Conservation (phyloP, 2,329 filamentous ascomycete genomes). For the Scytalidium lignicola region DNA sequence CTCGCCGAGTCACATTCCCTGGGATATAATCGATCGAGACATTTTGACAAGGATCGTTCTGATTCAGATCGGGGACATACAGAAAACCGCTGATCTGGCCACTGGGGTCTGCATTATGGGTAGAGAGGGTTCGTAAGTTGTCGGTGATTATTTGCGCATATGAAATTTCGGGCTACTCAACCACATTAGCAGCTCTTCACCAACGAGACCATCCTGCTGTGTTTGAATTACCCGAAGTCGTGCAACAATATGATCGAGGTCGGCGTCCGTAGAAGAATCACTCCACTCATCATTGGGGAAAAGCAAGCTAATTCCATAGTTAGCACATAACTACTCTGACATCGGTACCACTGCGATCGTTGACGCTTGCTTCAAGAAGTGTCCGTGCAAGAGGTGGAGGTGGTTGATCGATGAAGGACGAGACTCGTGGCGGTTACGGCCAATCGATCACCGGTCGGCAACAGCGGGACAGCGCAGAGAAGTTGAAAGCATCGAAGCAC, state of each 20-base stretch:
- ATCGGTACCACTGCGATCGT: too few species aligned
- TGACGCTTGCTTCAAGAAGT: too few species aligned
- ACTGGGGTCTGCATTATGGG: slow-evolving; percentile 53
- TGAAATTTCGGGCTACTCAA: slow-evolving; percentile 23
- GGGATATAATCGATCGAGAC: slow-evolving; percentile 64
- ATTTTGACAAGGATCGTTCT: slow-evolving; percentile 56
- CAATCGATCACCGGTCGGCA: not conserved
- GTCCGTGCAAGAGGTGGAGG: too few species aligned
- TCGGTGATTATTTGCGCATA: slow-evolving; percentile 33
- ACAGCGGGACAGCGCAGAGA: not conserved
- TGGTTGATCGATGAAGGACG: not conserved
- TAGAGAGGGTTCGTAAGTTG: slow-evolving; percentile 73
- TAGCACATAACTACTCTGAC: slow-evolving; percentile 3
- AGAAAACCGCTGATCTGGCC: slow-evolving; percentile 71
- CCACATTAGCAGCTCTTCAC: slow-evolving; percentile 3
- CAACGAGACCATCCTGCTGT: not conserved
- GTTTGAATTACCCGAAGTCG: slow-evolving; percentile 17
- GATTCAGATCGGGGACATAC: slow-evolving; percentile 70
- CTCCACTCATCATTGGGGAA: slow-evolving; percentile 26
- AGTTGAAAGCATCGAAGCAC: slow-evolving; percentile 6
- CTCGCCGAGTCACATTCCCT: slow-evolving; percentile 64
- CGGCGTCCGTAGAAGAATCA: slow-evolving; percentile 9
- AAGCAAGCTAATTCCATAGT: slow-evolving; percentile 18
- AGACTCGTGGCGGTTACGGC: too few species aligned
- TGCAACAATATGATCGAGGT: slow-evolving; percentile 13